Base-by-base conservation (phyloP, 2,329 filamentous ascomycete species). In the Botrytis aclada region DNA sequence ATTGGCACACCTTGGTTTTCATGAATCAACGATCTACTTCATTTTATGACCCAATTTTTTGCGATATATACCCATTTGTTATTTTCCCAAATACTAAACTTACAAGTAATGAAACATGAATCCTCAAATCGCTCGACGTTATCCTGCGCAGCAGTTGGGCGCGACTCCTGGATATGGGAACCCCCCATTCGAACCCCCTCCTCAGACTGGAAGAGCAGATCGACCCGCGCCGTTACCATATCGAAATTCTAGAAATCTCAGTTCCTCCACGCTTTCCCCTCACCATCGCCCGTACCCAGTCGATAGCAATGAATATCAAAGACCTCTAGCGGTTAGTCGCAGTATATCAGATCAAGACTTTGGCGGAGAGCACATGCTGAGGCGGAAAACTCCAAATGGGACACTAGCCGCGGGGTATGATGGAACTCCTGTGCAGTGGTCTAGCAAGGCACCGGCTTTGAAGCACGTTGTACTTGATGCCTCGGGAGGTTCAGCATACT, bases 381-480 rank as follows among this genome's bases (percentile, higher is more conserved):
- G 95, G 76, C 89, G 95, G 77, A 98, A 98, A 82, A 98, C 95
- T 14, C 96, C 95, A 7, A 95, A 91, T 79, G 96, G 95, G n/a
- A 97, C 94, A 54, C 88, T 98, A 74, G 92, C 95, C 76, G 94
- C 93, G 71, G 94, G 94, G 18, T 98, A 97, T 80, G 95, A 98
- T 85, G 94, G 93, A 45, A 93, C 93, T 8, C 90, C 91, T 1
- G 86, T 90, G 34, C 92, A 94, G 79, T 89, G 91, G 78, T 89
- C 87, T 16, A 89, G 90, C 51, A 92, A 92, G 54, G 91, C 92
- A 9, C 93, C 93, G 54, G 91, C 93, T 1, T 85, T 89, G 64
- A 98, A 98, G 83, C 94, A 97, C 80, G 89, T 97, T 80, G 86
- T 96, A 32, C 85, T 97, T 41, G 90, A 93, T 47, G 83, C 87